A percentile compares a stretch with the other conserved stretches of the same genome.
Conservation (phyloP, 495 filamentous ascomycete genomes). For the Xylaria curta region DNA sequence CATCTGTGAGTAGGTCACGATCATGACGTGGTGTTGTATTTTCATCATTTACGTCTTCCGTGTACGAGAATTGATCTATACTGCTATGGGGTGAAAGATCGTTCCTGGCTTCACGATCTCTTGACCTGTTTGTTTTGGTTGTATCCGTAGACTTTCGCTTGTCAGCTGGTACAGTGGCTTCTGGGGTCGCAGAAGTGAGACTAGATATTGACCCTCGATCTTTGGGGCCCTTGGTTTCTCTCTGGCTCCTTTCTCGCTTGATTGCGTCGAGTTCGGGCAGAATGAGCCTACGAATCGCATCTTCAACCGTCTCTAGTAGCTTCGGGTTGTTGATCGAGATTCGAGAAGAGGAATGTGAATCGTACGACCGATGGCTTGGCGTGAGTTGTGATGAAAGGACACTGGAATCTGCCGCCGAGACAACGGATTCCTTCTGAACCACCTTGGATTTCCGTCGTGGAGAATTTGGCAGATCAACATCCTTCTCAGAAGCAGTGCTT, state of each 20-base stretch:
- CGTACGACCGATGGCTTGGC: conserved; percentile 70
- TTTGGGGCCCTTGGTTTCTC: conserved; percentile 58
- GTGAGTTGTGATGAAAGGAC: conserved; percentile 72
- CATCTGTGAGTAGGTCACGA: conserved; percentile 47
- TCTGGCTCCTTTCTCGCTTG: conserved; percentile 82
- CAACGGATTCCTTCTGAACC: conserved; percentile 64
- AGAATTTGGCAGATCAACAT: conserved; percentile 63
- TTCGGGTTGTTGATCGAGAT: conserved; percentile 93
- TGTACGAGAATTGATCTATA: conserved; percentile 47
- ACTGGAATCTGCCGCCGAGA: conserved; percentile 74
- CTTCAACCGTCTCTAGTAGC: conserved; percentile 92
- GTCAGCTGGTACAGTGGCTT: conserved; percentile 56
- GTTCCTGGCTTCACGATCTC: conserved; percentile 63
- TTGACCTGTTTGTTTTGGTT: conserved; percentile 45
- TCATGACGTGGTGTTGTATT: conserved; percentile 49
- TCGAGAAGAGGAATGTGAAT: conserved; percentile 79
- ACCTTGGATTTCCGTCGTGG: conserved; percentile 67
- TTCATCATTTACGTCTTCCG: conserved; percentile 44
- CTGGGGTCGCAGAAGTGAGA: conserved; percentile 63
- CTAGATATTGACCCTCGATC: conserved; percentile 60
- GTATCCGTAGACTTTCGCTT: conserved; percentile 48
- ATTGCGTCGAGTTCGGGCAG: conserved; percentile 89
- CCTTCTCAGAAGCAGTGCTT: conserved; percentile 69
- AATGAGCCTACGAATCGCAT: conserved; percentile 91
- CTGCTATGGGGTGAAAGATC: conserved; percentile 57